Conservation (phyloP, 1,139 yeast species). For the Yamadazyma mexicana region DNA sequence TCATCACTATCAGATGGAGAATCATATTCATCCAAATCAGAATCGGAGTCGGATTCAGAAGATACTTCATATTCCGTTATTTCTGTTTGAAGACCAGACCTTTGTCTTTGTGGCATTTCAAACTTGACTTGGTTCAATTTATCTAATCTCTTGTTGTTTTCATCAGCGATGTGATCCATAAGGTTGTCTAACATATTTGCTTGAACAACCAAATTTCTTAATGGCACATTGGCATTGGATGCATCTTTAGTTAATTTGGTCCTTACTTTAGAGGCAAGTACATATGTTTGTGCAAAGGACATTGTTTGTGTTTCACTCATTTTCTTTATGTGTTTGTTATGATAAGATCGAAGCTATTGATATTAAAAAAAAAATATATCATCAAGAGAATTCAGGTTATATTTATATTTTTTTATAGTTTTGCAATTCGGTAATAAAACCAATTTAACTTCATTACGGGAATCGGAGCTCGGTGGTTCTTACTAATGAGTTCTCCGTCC, state of each 20-base stretch:
- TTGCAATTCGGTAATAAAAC: constrained; percentile 2
- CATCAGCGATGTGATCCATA: constrained; percentile 52
- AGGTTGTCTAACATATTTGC: constrained; percentile 73
- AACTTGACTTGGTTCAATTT: constrained; percentile 17
- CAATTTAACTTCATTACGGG: constrained; percentile 1
- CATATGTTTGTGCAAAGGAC: constrained; percentile 58
- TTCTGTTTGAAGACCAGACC: constrained; percentile 3
- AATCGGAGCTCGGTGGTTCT: constrained; percentile 3
- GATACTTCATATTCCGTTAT: constrained; percentile 38
- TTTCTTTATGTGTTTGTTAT: no score
- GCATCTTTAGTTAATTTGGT: constrained; percentile 69
- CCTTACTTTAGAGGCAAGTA: constrained; percentile 69
- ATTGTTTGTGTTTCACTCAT: constrained; percentile 11
- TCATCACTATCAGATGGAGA: constrained; percentile 27
- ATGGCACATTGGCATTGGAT: constrained; percentile 55
- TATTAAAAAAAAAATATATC: background rate
- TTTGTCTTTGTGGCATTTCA: constrained; percentile 11
- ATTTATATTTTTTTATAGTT: constrained; percentile 8
- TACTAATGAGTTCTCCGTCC: constrained; percentile 1
- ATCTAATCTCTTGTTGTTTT: constrained; percentile 28
- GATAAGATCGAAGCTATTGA: background rate
- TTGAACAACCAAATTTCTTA: constrained; percentile 67
- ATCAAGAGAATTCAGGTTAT: constrained; percentile 5
- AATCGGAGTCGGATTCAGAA: constrained; percentile 17
- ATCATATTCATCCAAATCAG: constrained; percentile 21